Conservation (phyloP, 495 filamentous ascomycete genomes). For the Penicillium herquei region DNA sequence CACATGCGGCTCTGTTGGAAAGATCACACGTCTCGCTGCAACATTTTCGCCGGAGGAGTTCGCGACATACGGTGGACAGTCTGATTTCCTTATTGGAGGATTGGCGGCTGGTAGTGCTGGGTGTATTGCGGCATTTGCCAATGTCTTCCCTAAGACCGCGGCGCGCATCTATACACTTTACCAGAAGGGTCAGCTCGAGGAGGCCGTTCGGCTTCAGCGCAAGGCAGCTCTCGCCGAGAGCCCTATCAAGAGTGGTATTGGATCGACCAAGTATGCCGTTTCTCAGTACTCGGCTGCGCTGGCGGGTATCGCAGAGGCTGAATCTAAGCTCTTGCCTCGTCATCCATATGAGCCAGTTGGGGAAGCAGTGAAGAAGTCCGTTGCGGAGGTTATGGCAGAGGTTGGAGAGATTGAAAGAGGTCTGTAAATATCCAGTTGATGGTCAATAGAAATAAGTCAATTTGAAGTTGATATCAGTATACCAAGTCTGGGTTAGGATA, state of each 20-base stretch:
- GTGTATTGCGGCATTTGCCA: conserved; percentile 66
- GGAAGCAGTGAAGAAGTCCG: conserved; percentile 46
- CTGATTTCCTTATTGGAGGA: conserved; percentile 67
- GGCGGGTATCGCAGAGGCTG: conserved; percentile 23
- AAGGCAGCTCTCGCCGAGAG: conserved; percentile 76
- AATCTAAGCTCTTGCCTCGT: conserved; percentile 44
- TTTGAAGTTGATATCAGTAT: background rate
- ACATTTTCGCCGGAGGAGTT: conserved; percentile 55
- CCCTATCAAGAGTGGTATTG: conserved; percentile 74
- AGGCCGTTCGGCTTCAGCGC: conserved; percentile 69
- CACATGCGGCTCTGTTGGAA: conserved; percentile 68
- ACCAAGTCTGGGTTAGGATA: no score
- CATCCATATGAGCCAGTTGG: conserved; percentile 51
- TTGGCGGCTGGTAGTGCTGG: conserved; percentile 40
- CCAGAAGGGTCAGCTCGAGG: conserved; percentile 56
- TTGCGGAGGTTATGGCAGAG: conserved; percentile 44
- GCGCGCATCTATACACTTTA: conserved; percentile 65
- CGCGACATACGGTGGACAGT: conserved; percentile 66
- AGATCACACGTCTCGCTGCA: conserved; percentile 57
- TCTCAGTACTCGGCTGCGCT: conserved; percentile 28
- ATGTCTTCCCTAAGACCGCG: conserved; percentile 63
- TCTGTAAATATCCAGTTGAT: background rate
- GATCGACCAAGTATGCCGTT: conserved; percentile 62
- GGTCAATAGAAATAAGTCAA: background rate
- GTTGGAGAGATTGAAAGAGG: conserved; percentile 20